Base-by-base conservation (phyloP, 805 yeast species). In the Lachancea quebecensis region DNA sequence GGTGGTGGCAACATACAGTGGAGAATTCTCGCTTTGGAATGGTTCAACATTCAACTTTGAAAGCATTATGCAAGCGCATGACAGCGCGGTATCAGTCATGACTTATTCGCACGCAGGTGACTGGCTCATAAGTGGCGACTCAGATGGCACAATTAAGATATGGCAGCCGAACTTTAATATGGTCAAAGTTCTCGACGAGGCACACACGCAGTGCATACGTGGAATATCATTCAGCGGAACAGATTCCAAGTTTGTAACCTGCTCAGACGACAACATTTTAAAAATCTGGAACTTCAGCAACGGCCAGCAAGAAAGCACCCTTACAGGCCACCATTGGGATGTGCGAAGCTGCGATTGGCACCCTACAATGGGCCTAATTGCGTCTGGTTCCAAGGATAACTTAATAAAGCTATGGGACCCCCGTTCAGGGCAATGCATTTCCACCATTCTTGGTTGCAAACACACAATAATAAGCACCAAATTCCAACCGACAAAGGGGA, bases 141-240 rank as follows among this genome's bases (percentile, higher is more conserved):
- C 89, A 56, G 89, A 83, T 46, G 99, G 99, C 21, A 72, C 74
- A 5, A 77, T 93, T 57, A 93, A 93, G 68, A 91, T 85, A 59
- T 93, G 99, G 99, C 98, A 90, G 67, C 95, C 97, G 4, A 93
- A 93, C 66, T 87, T 93, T 71, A 93, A 93, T 67, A 91, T 93
- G 70, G 97, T 95, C 39, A 89, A 91, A 61, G 82, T 86, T 43
- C 63, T 81, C 30, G 73, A 75, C 40, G 51, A 49, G 30, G 65
- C 66, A 12, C 66, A 58, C 60, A 73, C 84, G 4, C 93, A 87
- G 62, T 85, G 86, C 9, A 76, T 93, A 35, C 75, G 95, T 48
- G 98, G 88, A 56, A 75, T 93, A 35, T 82, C 90, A 5, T 93
- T 93, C 64, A 78, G 91, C 41, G 96, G 96, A 4, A 83, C 82